Evolutionary conservation across 139 green algal species (phyloP), one percentile per base, ranked within the genome.

Genomic region (Penium margaritaceum): DNA sequence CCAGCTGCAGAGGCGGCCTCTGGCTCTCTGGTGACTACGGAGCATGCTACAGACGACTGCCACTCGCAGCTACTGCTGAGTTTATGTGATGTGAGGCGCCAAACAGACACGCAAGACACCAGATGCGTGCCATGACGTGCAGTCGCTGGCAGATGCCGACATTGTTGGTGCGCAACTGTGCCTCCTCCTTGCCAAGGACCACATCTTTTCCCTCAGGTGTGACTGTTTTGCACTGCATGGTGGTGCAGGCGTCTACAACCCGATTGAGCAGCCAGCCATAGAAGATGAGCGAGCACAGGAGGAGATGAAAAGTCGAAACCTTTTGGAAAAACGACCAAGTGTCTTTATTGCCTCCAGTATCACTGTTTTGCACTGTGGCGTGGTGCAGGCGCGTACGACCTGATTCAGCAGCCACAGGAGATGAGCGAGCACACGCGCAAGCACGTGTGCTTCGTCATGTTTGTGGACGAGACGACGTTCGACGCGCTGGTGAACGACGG

Each of bases 401-500:
- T 72, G 30, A 19, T 80, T 21, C 73, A 80, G 63, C 73, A 80
- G 65, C 73, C 73, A 19, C 53, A 27, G 5, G 67, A 80, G 39
- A n/a, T 80, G 1, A 67, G 73, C 58, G 24, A 69, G 19, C 30
- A 51, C 30, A 19, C 73, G 19, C 44, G 30, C 27, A 21, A 47
- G 21, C 37, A 80, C 9, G 67, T 75, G 30, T 80, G 73, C 58
- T 80, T 80, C 53, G 79, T 76, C 19, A 80, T 80, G 73, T 80
- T 80, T 68, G 63, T 80, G 30, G 73, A 80, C 21, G 73, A 80
- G 66, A 35, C 37, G 3, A 80, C 63, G 21, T 75, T 69, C 9
- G 17, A 65, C 33, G 73, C 78, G 29, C 41, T 80, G 14, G 30
- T 41, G 15, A n/a, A 24, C 2, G 73, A 80, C 58, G 73, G 73